phyloP scores from a whole-genome alignment of 2,329 filamentous ascomycete genomes.

The Pyrenophora tritici-repentis region DNA sequence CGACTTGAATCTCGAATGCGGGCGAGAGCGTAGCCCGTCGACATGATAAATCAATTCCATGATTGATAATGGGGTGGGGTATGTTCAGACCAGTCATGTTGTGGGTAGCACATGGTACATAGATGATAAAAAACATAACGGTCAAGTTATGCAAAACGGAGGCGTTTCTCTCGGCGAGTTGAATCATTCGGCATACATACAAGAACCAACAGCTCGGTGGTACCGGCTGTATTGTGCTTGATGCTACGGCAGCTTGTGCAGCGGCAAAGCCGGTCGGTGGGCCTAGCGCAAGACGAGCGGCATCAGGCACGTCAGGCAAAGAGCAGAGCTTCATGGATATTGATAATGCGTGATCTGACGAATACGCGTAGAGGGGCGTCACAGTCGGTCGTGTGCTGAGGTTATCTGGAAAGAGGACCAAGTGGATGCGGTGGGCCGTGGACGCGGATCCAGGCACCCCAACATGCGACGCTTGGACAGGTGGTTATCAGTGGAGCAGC shows the following conservation, averaged over 20 bases:
- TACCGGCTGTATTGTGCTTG: conserved; percentile 3
- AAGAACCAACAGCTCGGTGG: conserved; percentile 7
- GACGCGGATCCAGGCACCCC: conserved; percentile 18
- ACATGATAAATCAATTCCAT: no score
- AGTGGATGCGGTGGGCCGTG: conserved; percentile 5
- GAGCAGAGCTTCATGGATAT: neutral
- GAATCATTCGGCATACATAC: neutral
- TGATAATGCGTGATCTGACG: neutral
- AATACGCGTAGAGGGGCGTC: conserved; percentile 2
- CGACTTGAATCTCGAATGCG: no score
- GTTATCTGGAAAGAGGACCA: conserved; percentile 3
- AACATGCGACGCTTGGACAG: conserved; percentile 13
- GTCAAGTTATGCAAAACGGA: neutral
- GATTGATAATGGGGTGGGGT: no score
- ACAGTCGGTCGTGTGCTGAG: neutral
- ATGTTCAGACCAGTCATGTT: no score
- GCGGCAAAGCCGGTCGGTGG: conserved; percentile 3
- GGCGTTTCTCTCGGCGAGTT: conserved; percentile 3
- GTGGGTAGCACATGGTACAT: no score
- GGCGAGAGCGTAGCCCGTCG: no score
- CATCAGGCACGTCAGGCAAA: neutral
- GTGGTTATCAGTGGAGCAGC: conserved; percentile 26
- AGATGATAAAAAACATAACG: no score
- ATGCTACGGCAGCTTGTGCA: conserved; percentile 6
- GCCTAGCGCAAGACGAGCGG: conserved; percentile 7